Conservation (phyloP, 352 stramenopile species). For the Phytophthora cactorum region DNA sequence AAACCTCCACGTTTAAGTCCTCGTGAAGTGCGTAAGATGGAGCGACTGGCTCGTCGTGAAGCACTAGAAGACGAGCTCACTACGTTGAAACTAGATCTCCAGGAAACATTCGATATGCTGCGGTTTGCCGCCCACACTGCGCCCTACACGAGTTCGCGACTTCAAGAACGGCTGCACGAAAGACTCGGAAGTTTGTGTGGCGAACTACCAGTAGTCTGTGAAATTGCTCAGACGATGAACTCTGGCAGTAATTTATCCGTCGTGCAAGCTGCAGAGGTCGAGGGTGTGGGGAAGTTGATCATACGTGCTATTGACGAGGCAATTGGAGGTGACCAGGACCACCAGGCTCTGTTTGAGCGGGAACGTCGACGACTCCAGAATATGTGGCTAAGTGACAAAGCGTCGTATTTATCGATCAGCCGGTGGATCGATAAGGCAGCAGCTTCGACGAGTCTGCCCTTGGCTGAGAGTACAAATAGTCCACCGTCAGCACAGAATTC, state of each 20-base stretch:
- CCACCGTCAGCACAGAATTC: neutral
- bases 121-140: constrained; percentile 35
- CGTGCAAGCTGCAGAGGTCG: constrained; percentile 15
- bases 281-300: constrained; percentile 36
- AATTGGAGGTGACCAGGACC: constrained; percentile 34
- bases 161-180: constrained; percentile 35
- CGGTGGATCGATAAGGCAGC: constrained; percentile 10
- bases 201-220: constrained; percentile 51
- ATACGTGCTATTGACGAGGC: constrained; percentile 51
- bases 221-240: constrained; percentile 32
- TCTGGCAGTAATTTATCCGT: neutral
- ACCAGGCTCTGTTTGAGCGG: constrained; percentile 39
- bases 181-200: constrained; percentile 40
- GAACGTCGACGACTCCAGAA: constrained; percentile 35
- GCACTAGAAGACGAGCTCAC: constrained; percentile 25
- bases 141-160: constrained; percentile 38
- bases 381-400: constrained; percentile 47
- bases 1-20: constrained; percentile 10
- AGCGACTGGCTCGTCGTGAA: constrained; percentile 27
- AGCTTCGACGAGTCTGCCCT: constrained; percentile 1
- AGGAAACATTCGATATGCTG: constrained; percentile 40
- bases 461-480: constrained; percentile 3
- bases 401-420: constrained; percentile 30
- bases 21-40: constrained; percentile 17
- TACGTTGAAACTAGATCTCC: constrained; percentile 35